phyloP scores from a whole-genome alignment of 2,329 filamentous ascomycete species.

The Curvularia sp. region DNA sequence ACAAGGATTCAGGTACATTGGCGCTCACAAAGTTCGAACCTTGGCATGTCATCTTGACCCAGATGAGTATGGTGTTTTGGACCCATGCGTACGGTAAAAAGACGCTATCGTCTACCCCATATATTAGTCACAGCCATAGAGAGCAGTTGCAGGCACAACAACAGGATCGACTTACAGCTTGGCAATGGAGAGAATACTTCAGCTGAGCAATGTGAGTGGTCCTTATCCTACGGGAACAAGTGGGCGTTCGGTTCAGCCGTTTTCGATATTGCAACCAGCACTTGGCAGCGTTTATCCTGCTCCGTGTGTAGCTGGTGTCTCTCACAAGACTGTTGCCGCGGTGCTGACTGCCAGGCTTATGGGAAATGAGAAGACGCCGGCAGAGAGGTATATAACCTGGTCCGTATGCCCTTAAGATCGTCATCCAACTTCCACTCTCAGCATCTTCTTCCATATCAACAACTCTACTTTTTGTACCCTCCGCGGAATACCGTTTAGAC shows the following conservation, averaged over 20 bases:
- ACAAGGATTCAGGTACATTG: conserved; percentile 22
- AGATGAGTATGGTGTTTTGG: conserved; percentile 18
- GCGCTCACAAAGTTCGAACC: conserved; percentile 26
- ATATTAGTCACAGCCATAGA: conserved; percentile 24
- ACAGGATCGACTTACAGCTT: conserved; percentile 11
- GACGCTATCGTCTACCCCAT: conserved; percentile 24
- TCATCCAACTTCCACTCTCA: conserved; percentile 40
- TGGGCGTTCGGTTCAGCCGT: conserved; percentile 46
- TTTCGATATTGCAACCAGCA: conserved; percentile 41
- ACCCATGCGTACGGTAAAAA: conserved; percentile 18
- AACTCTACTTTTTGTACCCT: conserved; percentile 24
- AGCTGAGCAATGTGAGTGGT: conserved; percentile 31
- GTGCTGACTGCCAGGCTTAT: conserved; percentile 16
- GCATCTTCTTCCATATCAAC: conserved; percentile 28
- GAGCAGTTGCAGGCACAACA: conserved; percentile 20
- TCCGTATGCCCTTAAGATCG: conserved; percentile 39
- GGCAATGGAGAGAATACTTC: conserved; percentile 39
- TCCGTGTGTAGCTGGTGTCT: conserved; percentile 28
- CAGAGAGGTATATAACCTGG: conserved; percentile 44
- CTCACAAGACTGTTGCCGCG: conserved; percentile 25
- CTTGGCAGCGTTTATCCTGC: conserved; percentile 42
- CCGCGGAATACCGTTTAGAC: conserved; percentile 21
- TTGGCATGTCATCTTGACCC: conserved; percentile 19
- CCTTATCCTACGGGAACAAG: conserved; percentile 38
- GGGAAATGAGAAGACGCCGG: conserved; percentile 24